A percentile compares a stretch with the other conserved stretches of the same genome.
phyloP scores from a whole-genome alignment of 2,329 filamentous ascomycete species.

The Verticillium klebahnii region DNA sequence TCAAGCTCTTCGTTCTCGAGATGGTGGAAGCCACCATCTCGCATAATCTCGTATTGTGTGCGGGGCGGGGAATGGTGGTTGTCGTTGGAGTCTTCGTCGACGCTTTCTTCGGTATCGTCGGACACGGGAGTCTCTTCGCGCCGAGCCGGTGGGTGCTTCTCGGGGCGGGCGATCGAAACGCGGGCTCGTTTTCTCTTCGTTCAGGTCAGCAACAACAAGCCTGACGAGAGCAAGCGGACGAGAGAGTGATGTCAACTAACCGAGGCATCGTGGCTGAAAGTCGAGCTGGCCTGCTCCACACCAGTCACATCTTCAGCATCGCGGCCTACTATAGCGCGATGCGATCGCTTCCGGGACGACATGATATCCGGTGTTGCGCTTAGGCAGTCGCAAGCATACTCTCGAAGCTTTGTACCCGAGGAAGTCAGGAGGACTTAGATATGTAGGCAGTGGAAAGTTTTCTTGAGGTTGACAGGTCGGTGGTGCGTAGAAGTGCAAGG shows the following conservation, averaged over 20 bases:
- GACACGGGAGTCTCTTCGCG: constrained; percentile 12
- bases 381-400: not conserved
- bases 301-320: constrained; percentile 29
- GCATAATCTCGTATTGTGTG: constrained; percentile 58
- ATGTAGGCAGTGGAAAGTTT: not conserved
- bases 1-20: constrained; percentile 52
- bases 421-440: not conserved
- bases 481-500: too few relatives aligned
- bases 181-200: constrained; percentile 28
- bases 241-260: constrained; percentile 24
- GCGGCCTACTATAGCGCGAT: constrained; percentile 27
- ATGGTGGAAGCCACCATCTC: constrained; percentile 56
- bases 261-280: constrained; percentile 28
- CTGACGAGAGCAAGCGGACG: not conserved
- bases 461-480: not conserved
- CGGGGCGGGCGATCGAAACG: constrained; percentile 20
- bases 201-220: not conserved
- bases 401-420: not conserved
- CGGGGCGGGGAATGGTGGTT: constrained; percentile 34
- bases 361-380: constrained; percentile 13
- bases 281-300: constrained; percentile 35
- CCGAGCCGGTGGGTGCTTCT: constrained; percentile 5
- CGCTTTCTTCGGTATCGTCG: constrained; percentile 23
- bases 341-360: constrained; percentile 36
- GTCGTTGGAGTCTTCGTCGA: constrained; percentile 22